Percentiles rank a stretch among this genome's conserved stretches.
These are phyloP conservation scores for Diddensiella santjacobensis DNA, from an alignment of 805 yeast species.

Conservation along the genomic window DNA sequence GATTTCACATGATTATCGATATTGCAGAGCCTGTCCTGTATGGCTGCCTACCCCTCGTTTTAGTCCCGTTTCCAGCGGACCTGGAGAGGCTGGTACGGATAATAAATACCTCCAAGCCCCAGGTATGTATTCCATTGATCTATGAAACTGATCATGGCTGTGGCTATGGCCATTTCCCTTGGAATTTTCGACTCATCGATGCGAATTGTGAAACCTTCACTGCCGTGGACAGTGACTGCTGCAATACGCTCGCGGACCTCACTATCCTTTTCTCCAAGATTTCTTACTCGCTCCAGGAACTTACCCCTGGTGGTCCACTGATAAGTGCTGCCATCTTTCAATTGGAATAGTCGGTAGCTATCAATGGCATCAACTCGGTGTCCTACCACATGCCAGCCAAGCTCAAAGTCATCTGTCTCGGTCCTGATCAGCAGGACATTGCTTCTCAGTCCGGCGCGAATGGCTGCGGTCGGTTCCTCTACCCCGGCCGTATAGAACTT, in stretches of 20 bases:
- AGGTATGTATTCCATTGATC: conserved; percentile 66
- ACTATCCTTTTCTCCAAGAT: conserved; percentile 59
- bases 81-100: conserved; percentile 47
- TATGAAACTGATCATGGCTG: conserved; percentile 57
- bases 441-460: conserved; percentile 59
- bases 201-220: conserved; percentile 50
- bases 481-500: conserved; percentile 52
- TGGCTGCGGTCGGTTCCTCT: conserved; percentile 55
- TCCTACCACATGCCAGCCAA: conserved; percentile 61
- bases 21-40: neutral
- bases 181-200: conserved; percentile 54
- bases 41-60: neutral
- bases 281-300: conserved; percentile 53
- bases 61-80: conserved; percentile 57
- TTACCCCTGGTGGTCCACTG: conserved; percentile 64
- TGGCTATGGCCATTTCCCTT: conserved; percentile 54
- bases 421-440: conserved; percentile 54
- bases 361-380: conserved; percentile 61
- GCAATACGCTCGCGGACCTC: conserved; percentile 66
- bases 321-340: conserved; percentile 56
- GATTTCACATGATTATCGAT: neutral
- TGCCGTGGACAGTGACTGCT: conserved; percentile 50
- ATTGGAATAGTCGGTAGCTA: conserved; percentile 54
- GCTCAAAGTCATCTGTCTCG: conserved; percentile 46
- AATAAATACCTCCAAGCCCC: conserved; percentile 63